phyloP scores from a whole-genome alignment of 768 basidiomycete species.

The Pleurotus tuber-regium region DNA sequence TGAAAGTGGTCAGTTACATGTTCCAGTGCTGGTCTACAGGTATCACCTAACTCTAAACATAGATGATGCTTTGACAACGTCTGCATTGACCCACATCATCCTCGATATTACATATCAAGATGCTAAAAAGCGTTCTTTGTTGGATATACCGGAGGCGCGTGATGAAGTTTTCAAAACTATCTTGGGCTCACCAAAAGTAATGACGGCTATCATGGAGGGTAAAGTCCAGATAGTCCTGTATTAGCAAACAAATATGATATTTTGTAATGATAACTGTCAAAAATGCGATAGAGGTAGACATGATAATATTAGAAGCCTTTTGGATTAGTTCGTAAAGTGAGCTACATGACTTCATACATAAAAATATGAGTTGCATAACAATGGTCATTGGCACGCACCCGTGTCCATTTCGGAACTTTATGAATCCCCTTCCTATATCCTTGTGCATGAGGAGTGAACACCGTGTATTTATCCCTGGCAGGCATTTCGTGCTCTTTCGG shows the following conservation, averaged over 20 bases:
- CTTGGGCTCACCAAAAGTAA: slow-evolving; percentile 58
- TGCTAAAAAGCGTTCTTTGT: slow-evolving; percentile 67
- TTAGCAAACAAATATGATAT: slow-evolving; percentile 31
- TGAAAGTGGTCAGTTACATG: slow-evolving; percentile 35
- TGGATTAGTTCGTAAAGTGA: slow-evolving; percentile 86
- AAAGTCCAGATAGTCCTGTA: slow-evolving; percentile 82
- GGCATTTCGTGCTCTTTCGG: slow-evolving; percentile 95
- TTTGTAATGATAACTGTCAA: slow-evolving; percentile 3
- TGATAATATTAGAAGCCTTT: slow-evolving; percentile 71
- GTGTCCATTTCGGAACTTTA: slow-evolving; percentile 96
- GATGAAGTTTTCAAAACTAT: slow-evolving; percentile 78
- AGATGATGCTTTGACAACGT: slow-evolving; percentile 66
- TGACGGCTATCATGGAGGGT: slow-evolving; percentile 64
- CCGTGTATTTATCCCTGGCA: slow-evolving; percentile 92
- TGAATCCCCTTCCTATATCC: slow-evolving; percentile 95
- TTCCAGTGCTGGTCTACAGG: background rate
- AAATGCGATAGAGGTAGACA: slow-evolving; percentile 11
- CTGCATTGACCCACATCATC: slow-evolving; percentile 81
- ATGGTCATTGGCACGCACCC: slow-evolving; percentile 48
- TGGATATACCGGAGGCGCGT: slow-evolving; percentile 84
- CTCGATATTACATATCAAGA: slow-evolving; percentile 76
- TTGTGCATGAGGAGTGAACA: slow-evolving; percentile 64
- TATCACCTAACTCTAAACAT: background rate
- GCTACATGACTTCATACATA: slow-evolving; percentile 35
- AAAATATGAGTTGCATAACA: background rate